Base-by-base conservation (phyloP, 2,329 filamentous ascomycete species). In the Penicillium sclerotiorum region DNA sequence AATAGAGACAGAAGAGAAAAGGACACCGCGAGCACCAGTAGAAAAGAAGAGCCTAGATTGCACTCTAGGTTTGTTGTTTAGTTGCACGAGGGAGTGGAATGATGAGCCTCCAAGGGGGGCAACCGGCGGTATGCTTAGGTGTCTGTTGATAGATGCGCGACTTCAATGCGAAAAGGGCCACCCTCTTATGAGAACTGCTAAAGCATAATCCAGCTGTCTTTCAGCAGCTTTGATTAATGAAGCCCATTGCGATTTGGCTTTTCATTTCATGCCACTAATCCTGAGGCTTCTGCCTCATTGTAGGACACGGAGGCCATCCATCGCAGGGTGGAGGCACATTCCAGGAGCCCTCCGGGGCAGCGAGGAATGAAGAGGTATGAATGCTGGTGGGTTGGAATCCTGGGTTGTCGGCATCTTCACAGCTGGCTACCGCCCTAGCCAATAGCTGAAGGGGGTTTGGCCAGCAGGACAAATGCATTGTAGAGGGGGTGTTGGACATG, bases 11-110 rank as follows among this genome's bases (percentile, higher is more conserved):
- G 48, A 48, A 44, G 40, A 53, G 50, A 40, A 32, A 42, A 58
- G 30, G 50, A 52, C 25, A 52, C 30, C 49, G 38, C 47, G 40
- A 50, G 20, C 40, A 28, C 20, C 21, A 17, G 45, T 49, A 56
- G 52, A 59, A 59, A 60, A 60, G 52, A 54, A 53, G 42, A 49
- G 56, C 58, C 59, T 61, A 62, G 59, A 62, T 55, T 54, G 53
- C 27, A 21, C 51, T 52, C 45, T 58, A 44, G 57, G 54, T 46
- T 54, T 49, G 35, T 57, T 62, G 58, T 62, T 61, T 61, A 36
- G 48, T 32, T 39, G 40, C 54, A 58, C 27, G 55, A 54, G 48
- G 47, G 52, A 55, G 52, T 32, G 57, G 59, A 62, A 62, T 62
- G 59, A 52, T 47, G 50, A 45, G 47, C 37, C 27, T 43, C 36